A percentile compares a stretch with the other conserved stretches of the same genome.
These are phyloP conservation scores for Hortaea werneckii DNA, from an alignment of 2,329 filamentous ascomycete species.

Conservation along the genomic window DNA sequence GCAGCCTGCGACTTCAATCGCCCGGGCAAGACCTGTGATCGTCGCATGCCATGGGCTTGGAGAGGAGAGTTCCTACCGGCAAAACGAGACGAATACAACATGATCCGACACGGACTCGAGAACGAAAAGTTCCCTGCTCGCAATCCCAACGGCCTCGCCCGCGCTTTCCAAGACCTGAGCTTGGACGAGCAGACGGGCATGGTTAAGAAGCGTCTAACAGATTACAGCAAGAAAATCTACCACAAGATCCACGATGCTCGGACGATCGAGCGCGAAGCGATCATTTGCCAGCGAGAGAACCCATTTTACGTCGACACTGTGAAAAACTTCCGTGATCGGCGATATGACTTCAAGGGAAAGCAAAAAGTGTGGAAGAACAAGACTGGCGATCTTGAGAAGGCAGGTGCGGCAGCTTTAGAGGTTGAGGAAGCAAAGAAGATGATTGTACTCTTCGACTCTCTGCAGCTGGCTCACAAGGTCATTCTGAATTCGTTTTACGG, in stretches of 20 bases:
- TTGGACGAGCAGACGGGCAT: slow-evolving; percentile 72
- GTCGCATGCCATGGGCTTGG: slow-evolving; percentile 93
- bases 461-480: slow-evolving; percentile 96
- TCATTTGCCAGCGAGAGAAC: slow-evolving; percentile 96
- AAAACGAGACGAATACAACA: slow-evolving; percentile 97
- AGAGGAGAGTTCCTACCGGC: slow-evolving; percentile 93
- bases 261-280: slow-evolving; percentile 86
- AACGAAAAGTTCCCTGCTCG: slow-evolving; percentile 87
- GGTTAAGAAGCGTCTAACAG: slow-evolving; percentile 76
- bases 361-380: slow-evolving; percentile 99
- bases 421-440: slow-evolving; percentile 97
- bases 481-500: slow-evolving; percentile 99
- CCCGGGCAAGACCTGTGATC: slow-evolving; percentile 92
- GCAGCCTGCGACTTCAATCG: slow-evolving; percentile 97
- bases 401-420: slow-evolving; percentile 64
- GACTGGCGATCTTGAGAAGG: slow-evolving; percentile 72
- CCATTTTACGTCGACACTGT: slow-evolving; percentile 98
- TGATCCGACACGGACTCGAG: slow-evolving; percentile 85
- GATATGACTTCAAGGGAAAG: slow-evolving; percentile 97
- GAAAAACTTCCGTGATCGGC: slow-evolving; percentile 86
- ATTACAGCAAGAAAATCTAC: slow-evolving; percentile 97
- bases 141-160: slow-evolving; percentile 55
- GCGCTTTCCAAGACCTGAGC: slow-evolving; percentile 71
- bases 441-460: slow-evolving; percentile 89
- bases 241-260: slow-evolving; percentile 97